These are phyloP conservation scores for Diaporthe destruens DNA, from an alignment of 2,329 filamentous ascomycete genomes.

Conservation along the genomic window DNA sequence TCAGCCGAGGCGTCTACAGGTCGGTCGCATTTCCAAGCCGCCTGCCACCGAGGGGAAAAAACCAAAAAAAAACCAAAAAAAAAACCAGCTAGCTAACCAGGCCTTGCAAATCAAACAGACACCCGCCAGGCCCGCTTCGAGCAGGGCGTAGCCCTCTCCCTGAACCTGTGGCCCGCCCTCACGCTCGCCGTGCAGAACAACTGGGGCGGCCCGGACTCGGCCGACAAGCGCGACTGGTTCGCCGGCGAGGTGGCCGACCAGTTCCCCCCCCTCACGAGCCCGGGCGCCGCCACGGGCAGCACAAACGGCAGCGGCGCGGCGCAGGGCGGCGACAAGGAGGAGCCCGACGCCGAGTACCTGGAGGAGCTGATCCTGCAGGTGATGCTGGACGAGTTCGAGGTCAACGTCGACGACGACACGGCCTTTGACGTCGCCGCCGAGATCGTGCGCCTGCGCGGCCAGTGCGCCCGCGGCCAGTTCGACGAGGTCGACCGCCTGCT, in stretches of 20 bases:
- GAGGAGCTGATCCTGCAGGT: conserved; percentile 89
- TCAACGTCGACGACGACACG: conserved; percentile 91
- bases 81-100: neutral
- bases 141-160: conserved; percentile 84
- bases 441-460: conserved; percentile 76
- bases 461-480: conserved; percentile 75
- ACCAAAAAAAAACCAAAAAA: neutral
- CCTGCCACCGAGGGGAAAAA: neutral
- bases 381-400: conserved; percentile 96
- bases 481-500: conserved; percentile 74
- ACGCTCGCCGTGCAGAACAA: conserved; percentile 86
- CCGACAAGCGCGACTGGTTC: conserved; percentile 96
- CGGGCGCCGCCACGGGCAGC: conserved; percentile 41
- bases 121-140: conserved; percentile 79
- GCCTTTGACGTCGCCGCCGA: conserved; percentile 78
- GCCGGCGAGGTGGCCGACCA: conserved; percentile 88
- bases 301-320: conserved; percentile 48
- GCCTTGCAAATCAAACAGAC: conserved; percentile 53
- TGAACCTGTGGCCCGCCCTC: conserved; percentile 90
- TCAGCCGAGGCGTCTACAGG: conserved; percentile 37
- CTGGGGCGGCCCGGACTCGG: conserved; percentile 87
- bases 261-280: conserved; percentile 73
- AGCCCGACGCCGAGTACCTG: conserved; percentile 81
- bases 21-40: neutral
- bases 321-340: conserved; percentile 49